Conservation (phyloP, 257 asterid genomes). For the Striga asiatica region DNA sequence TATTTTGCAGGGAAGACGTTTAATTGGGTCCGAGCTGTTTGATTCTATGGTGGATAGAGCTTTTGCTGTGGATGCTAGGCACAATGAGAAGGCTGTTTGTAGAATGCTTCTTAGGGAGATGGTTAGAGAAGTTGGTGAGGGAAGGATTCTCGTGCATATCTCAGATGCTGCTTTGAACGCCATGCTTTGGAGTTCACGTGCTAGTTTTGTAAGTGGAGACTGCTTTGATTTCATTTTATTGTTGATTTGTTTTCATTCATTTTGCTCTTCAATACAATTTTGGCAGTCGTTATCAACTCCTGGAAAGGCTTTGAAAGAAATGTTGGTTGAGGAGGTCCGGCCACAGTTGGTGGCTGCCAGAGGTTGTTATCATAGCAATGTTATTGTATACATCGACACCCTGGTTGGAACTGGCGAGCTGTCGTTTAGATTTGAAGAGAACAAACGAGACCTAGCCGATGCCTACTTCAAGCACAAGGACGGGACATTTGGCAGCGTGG, state of each 20-base stretch:
- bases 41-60: not conserved
- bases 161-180: not conserved
- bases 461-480: not conserved
- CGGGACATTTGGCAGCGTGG: not conserved
- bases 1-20: not conserved
- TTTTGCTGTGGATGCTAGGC: not conserved
- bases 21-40: not conserved
- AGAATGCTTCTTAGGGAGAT: conserved; percentile 2
- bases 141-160: not conserved
- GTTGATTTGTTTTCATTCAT: too few species aligned
- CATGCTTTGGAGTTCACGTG: not conserved
- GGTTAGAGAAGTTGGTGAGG: not conserved
- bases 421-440: not conserved
- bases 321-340: not conserved
- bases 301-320: not conserved
- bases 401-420: not conserved
- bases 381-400: not conserved
- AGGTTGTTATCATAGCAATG: not conserved
- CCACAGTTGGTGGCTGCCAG: not conserved
- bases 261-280: not conserved
- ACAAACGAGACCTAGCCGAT: not conserved
- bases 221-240: too few species aligned
- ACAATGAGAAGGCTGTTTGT: not conserved
- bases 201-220: too few species aligned
- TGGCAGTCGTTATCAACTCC: not conserved